phyloP scores from a whole-genome alignment of 495 filamentous ascomycete species.

The Polyplosphaeria fusca region DNA sequence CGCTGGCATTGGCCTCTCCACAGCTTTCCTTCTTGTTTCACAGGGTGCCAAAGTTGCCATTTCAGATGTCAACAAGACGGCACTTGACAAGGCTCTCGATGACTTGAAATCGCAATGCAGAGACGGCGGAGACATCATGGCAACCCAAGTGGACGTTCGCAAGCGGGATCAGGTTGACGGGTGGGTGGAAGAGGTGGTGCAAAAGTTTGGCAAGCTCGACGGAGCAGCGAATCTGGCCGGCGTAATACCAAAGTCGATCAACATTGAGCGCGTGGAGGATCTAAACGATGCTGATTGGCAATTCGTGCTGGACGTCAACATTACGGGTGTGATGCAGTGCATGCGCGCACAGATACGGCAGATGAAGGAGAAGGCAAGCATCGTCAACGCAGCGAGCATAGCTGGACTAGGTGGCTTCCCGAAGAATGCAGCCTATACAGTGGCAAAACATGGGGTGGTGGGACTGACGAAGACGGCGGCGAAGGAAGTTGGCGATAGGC shows the following conservation, averaged over 20 bases:
- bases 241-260: slow-evolving; percentile 30
- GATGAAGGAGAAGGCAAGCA: slow-evolving; percentile 31
- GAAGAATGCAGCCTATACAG: slow-evolving; percentile 31
- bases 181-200: slow-evolving; percentile 49
- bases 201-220: slow-evolving; percentile 38
- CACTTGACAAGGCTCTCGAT: background rate
- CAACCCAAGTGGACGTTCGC: slow-evolving; percentile 46
- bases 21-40: slow-evolving; percentile 19
- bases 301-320: slow-evolving; percentile 33
- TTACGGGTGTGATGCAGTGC: slow-evolving; percentile 34
- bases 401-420: slow-evolving; percentile 27
- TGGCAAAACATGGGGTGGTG: slow-evolving; percentile 33
- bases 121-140: slow-evolving; percentile 1
- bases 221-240: slow-evolving; percentile 34
- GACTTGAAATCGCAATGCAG: background rate
- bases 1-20: slow-evolving; percentile 27
- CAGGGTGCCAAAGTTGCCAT: slow-evolving; percentile 30
- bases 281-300: slow-evolving; percentile 35
- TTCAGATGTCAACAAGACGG: slow-evolving; percentile 16
- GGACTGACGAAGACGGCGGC: slow-evolving; percentile 33
- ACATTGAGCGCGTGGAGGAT: slow-evolving; percentile 31
- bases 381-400: slow-evolving; percentile 34
- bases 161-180: slow-evolving; percentile 43
- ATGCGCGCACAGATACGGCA: slow-evolving; percentile 28
- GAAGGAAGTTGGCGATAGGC: slow-evolving; percentile 33